These are phyloP conservation scores for Tetrapisispora namnaoensis DNA, from an alignment of 805 yeast genomes.

Conservation along the genomic window DNA sequence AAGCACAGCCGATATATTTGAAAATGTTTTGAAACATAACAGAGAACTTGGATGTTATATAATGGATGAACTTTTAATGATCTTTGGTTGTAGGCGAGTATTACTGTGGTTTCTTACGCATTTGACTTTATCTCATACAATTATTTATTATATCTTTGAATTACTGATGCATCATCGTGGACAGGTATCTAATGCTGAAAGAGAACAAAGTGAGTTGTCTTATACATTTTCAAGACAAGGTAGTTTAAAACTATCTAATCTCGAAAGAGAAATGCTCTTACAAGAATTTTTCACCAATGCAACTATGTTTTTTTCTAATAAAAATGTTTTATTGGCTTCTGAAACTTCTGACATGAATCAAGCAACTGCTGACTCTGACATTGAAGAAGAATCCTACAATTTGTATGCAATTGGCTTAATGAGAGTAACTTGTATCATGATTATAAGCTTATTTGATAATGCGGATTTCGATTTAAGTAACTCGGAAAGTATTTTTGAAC, in stretches of 20 bases:
- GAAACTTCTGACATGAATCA: conserved; percentile 5
- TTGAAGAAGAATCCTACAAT: conserved; percentile 24
- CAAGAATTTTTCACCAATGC: conserved; percentile 61
- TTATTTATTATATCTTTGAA: conserved; percentile 57
- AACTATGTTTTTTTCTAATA: conserved; percentile 34
- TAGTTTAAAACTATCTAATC: conserved; percentile 39
- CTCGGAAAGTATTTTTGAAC: conserved; percentile 47
- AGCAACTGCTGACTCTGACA: conserved; percentile 8
- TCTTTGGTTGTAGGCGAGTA: conserved; percentile 50
- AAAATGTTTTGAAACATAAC: conserved; percentile 41
- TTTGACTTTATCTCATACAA: conserved; percentile 42
- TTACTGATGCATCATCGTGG: conserved; percentile 52
- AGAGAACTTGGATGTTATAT: conserved; percentile 44
- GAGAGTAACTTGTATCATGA: conserved; percentile 52
- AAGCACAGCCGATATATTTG: conserved; percentile 39
- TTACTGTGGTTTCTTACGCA: conserved; percentile 63
- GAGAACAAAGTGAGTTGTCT: conserved; percentile 2
- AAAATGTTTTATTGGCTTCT: conserved; percentile 13
- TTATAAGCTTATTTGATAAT: conserved; percentile 40
- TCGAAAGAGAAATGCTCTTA: conserved; percentile 56
- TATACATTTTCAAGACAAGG: conserved; percentile 47
- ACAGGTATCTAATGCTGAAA: conserved; percentile 11
- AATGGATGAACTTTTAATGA: conserved; percentile 65
- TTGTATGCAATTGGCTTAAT: conserved; percentile 35
- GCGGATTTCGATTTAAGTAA: conserved; percentile 37